Evolutionary conservation across 2,329 filamentous ascomycete species (phyloP).

Genomic region (Aspergillus proliferans): DNA sequence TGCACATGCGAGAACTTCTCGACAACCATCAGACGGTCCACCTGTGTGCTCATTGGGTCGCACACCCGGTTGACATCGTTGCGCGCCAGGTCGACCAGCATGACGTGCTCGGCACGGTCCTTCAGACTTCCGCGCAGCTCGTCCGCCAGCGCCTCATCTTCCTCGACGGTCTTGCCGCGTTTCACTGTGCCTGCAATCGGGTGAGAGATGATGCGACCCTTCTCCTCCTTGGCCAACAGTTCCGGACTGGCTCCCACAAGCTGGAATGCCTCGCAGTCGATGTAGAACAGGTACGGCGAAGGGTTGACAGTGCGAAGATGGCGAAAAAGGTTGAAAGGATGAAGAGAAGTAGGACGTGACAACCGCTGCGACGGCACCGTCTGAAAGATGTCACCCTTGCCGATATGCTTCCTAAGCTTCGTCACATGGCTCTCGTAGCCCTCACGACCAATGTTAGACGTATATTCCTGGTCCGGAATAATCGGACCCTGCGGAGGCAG

Average conservation of each 20-base stretch:
- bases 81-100: constrained; percentile 91
- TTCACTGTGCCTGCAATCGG: constrained; percentile 95
- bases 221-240: constrained; percentile 84
- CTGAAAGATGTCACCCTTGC: constrained; percentile 91
- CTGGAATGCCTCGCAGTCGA: constrained; percentile 86
- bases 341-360: constrained; percentile 77
- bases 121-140: constrained; percentile 76
- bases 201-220: constrained; percentile 84
- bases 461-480: constrained; percentile 67
- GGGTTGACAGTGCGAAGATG: constrained; percentile 96
- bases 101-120: constrained; percentile 91
- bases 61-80: constrained; percentile 97
- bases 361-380: constrained; percentile 93
- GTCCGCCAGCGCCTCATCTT: constrained; percentile 72
- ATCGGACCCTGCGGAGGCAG: constrained; percentile 72
- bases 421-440: constrained; percentile 91
- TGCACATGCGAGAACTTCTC: constrained; percentile 96
- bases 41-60: constrained; percentile 79
- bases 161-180: constrained; percentile 70
- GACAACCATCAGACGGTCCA: constrained; percentile 90
- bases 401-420: constrained; percentile 82
- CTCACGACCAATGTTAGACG: constrained; percentile 79
- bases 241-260: constrained; percentile 94
- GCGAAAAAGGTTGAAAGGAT: constrained; percentile 97
- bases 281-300: constrained; percentile 93